These are phyloP conservation scores for Phytophthora hybrid DNA, from an alignment of 352 stramenopile genomes.

Conservation along the genomic window DNA sequence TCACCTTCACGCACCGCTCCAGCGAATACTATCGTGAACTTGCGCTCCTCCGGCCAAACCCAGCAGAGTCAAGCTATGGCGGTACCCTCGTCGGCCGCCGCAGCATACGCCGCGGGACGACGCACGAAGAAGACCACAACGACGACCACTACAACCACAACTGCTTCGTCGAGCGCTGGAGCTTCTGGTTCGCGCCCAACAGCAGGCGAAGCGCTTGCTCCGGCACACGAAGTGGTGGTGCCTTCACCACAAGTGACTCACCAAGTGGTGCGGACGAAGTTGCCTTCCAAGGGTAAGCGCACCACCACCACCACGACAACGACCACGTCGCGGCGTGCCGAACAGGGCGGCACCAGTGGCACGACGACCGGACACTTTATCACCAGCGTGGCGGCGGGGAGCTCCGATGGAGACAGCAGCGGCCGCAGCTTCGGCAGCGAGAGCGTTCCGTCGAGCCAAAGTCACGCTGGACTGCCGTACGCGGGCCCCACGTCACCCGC, in stretches of 20 bases:
- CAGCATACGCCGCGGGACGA: constrained; percentile 20
- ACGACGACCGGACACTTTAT: constrained; percentile 1
- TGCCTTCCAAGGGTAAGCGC: constrained; percentile 28
- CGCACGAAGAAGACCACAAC: constrained; percentile 26
- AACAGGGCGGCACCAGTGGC: constrained; percentile 15
- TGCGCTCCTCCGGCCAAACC: constrained; percentile 6
- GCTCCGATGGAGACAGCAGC: constrained; percentile 19
- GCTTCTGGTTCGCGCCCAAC: neutral
- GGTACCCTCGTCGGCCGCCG: constrained; percentile 11
- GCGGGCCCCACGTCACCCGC: constrained; percentile 22
- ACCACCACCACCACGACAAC: constrained; percentile 27
- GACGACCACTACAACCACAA: constrained; percentile 26
- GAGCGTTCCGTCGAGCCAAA: constrained; percentile 19
- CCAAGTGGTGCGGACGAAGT: constrained; percentile 31
- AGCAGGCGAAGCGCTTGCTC: constrained; percentile 16
- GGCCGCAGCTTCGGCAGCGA: constrained; percentile 17
- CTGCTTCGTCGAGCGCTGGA: constrained; percentile 12
- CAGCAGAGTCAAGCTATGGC: constrained; percentile 24
- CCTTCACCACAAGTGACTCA: constrained; percentile 33
- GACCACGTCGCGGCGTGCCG: constrained; percentile 25
- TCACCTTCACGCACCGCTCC: constrained; percentile 23
- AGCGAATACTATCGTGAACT: constrained; percentile 36
- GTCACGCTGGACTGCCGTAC: constrained; percentile 11
- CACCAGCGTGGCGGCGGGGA: constrained; percentile 3
- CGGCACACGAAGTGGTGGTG: constrained; percentile 25